Percentiles rank a stretch among this genome's conserved stretches.
Conservation (phyloP, 352 stramenopile species). For the Phytophthora idaei region DNA sequence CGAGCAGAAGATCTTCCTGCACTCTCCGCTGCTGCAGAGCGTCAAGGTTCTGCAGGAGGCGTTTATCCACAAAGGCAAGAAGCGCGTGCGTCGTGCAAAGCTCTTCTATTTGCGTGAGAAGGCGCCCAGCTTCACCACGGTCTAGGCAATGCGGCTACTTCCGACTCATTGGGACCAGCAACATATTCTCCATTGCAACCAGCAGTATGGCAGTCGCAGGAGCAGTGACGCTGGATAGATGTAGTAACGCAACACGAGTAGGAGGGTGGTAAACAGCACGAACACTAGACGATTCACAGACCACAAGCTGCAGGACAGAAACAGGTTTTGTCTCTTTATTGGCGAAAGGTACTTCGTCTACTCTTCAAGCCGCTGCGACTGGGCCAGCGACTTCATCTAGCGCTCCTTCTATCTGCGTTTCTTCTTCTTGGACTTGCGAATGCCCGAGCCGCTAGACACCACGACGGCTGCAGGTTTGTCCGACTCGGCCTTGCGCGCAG, state of each 20-base stretch:
- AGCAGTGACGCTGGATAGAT: slow-evolving; percentile 19
- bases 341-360: slow-evolving; percentile 11
- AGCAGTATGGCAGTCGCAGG: background rate
- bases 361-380: slow-evolving; percentile 16
- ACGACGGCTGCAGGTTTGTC: slow-evolving; percentile 68
- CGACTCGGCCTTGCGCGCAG: slow-evolving; percentile 64
- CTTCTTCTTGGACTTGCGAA: slow-evolving; percentile 88
- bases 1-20: slow-evolving; percentile 89
- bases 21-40: slow-evolving; percentile 88
- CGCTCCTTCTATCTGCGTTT: slow-evolving; percentile 70
- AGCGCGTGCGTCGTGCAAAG: slow-evolving; percentile 88
- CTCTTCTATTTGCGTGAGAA: slow-evolving; percentile 92
- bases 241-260: slow-evolving; percentile 23
- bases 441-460: slow-evolving; percentile 61
- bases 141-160: slow-evolving; percentile 46
- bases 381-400: slow-evolving; percentile 13
- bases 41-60: slow-evolving; percentile 89
- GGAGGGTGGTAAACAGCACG: slow-evolving; percentile 16
- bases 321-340: slow-evolving; percentile 26
- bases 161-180: slow-evolving; percentile 16
- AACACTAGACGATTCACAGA: slow-evolving; percentile 39
- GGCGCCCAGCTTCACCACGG: slow-evolving; percentile 79
- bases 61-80: slow-evolving; percentile 93
- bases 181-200: slow-evolving; percentile 3
- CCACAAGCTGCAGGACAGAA: slow-evolving; percentile 21